Base-by-base conservation (phyloP, 306 rosid genomes). In the Gastrolobium bilobum region DNA sequence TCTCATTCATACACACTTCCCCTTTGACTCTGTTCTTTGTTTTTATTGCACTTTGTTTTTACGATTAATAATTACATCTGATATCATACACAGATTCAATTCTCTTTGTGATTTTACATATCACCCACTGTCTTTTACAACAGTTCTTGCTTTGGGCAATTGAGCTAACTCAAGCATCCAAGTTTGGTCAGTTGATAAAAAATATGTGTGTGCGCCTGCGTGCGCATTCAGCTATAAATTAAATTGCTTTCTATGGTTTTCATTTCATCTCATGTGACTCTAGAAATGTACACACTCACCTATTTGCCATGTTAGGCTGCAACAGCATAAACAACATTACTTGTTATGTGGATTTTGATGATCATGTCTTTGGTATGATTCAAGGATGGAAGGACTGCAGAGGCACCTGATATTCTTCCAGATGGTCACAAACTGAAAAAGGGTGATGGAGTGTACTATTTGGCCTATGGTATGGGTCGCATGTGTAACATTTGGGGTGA, bases 401-500 rank as follows among this genome's bases (percentile, higher is more conserved):
- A 88, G 6, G 54, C 10, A 29, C 79, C 35, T 53, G 97, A 91
- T 67, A 64, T 82, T 43, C 98, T 93, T 79, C 93, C 98, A 3
- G 91, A 90, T 84, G 93, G 93, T n/a, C 35, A 83, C 70, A 91
- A 50, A 85, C 9, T 91, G 13, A 84, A 74, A 74, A 90, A 79
- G 78, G 95, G 98, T 0, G 97, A 93, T 68, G 89, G 80, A 60
- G 87, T 93, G 0, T 78, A 68, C 74, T 91, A 91, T 79, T 35
- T 93, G 83, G 79, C 92, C 30, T 90, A 91, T 76, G 77, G 86
- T 31, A 91, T 91, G 96, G 98, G 95, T 5, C 84, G 98, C 11
- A 93, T 91, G 93, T 37, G 88, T 67, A 81, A 83, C 31, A 82
- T 93, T 54, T 91, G 97, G 98, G 97, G 97, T 0, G 86, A 84